Base-by-base conservation (phyloP, 306 rosid species). In the Sesbania bispinosa region DNA sequence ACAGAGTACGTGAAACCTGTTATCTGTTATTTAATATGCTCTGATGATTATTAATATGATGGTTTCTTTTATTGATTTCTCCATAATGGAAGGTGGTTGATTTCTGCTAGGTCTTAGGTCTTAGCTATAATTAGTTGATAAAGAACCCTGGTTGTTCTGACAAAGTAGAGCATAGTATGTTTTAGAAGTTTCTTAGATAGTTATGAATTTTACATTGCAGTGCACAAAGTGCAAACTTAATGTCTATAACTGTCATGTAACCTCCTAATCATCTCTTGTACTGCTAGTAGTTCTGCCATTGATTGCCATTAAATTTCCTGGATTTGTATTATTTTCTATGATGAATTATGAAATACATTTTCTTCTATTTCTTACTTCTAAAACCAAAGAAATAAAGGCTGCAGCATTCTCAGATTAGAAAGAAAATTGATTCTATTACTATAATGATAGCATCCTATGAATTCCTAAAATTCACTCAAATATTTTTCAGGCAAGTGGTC, bases 401-500 rank as follows among this genome's bases (percentile, higher is more conserved):
- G 38, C 64, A 48, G 23, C 52, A 15, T 63, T 62, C 32, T 66
- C 11, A 7, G 70, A 51, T 35, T 59, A 32, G 42, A 76, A 73
- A 19, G 43, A 50, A 42, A 76, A 36, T 4, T 24, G 61, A 47
- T 35, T 45, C 10, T 61, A n/a, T n/a, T n/a, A n/a, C n/a, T n/a
- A 36, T 21, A 23, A 41, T 41, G 43, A 63, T 23, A 35, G 59
- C 62, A 33, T 18, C 69, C 2, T 42, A 15, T 23, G 75, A 29
- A 42, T 51, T 68, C 74, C 57, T 42, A 3, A 54, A 50, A 23
- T 79, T 66, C n/a, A 66, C 38, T 71, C 41, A 2, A 66, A 19
- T 65, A 63, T 20, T 80, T 74, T 84, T 76, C 95, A 95, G 99
- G 88, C 93, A 95, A 84, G 99, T 95, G 85, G 89, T 88, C 35